These are phyloP conservation scores for Clarireedia paspali DNA, from an alignment of 2,329 filamentous ascomycete genomes.

Conservation along the genomic window DNA sequence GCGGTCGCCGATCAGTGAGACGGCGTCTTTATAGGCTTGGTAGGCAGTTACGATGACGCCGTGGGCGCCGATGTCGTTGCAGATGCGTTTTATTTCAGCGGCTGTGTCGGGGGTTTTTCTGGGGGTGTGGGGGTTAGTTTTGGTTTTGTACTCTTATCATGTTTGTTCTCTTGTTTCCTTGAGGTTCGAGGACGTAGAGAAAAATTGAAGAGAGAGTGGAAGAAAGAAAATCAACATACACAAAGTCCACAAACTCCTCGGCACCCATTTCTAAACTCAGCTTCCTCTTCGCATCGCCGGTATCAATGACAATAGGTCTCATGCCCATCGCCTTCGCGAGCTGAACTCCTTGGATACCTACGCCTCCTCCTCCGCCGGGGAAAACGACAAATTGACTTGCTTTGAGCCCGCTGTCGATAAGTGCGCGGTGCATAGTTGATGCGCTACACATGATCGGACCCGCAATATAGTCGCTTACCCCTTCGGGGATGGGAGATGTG, in stretches of 20 bases:
- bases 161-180: no score
- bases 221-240: no score
- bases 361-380: constrained; percentile 23
- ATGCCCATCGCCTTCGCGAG: constrained; percentile 22
- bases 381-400: constrained; percentile 18
- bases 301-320: constrained; percentile 21
- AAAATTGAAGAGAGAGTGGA: no score
- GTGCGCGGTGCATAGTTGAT: no score
- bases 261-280: constrained; percentile 21
- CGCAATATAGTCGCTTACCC: constrained; percentile 38
- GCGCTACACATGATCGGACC: no score
- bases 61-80: constrained; percentile 40
- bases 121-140: constrained; percentile 14
- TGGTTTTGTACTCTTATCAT: no score
- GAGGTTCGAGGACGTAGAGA: no score
- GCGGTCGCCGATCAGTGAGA: constrained; percentile 12
- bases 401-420: background rate
- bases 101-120: constrained; percentile 16
- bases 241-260: constrained; percentile 6
- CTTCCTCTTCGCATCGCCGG: constrained; percentile 16
- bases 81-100: constrained; percentile 15
- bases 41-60: constrained; percentile 43
- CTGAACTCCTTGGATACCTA: constrained; percentile 24
- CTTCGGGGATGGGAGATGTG: constrained; percentile 44
- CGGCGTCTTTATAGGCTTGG: constrained; percentile 14